Evolutionary conservation across 805 yeast species (phyloP), one percentile per base, ranked within the genome.

Genomic region (Saccharomyces kudriavzevii): DNA sequence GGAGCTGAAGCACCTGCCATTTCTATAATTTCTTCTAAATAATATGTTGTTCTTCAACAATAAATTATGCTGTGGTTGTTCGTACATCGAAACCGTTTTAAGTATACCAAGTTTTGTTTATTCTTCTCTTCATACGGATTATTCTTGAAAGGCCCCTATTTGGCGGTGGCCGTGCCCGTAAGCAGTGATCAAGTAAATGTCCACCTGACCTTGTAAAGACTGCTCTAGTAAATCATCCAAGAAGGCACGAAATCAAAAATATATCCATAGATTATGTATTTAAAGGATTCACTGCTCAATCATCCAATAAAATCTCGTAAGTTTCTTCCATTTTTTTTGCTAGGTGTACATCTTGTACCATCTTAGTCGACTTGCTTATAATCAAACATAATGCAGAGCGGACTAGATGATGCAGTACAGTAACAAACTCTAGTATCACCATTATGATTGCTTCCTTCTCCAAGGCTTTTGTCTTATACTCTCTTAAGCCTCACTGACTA

Each of bases 1-100:
- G 84, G 83, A 10, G 83, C 82, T 14, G 79, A 77, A 10, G 77
- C 43, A 17, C 43, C 22, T 17, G 22, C 43, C 43, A 35, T 35
- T 35, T 35, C 24, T 8, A 17, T 8, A 35, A 67, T 61, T 48
- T 31, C 50, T 10, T 40, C 43, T 31, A 35, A 17, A 17, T 35
- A 35, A 17, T 4, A 9, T 20, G 22, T 5, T 11, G 13, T 17
- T 35, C 0, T n/a, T 35, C 43, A 20, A 9, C 24, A 17, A 35
- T 17, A 6, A 3, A 9, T 6, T 20, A 11, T 17, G 22, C 43
- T 5, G 4, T 35, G 3, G 5, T 17, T 35, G 10, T 22, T 35
- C 24, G 24, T 17, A 17, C 8, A 1, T 17, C 10, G 9, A 17
- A 13, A n/a, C 22, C 8, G n/a, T 35, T 24, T 35, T n/a, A 2